Conservation (phyloP, 495 filamentous ascomycete species). For the Neurospora sp. region DNA sequence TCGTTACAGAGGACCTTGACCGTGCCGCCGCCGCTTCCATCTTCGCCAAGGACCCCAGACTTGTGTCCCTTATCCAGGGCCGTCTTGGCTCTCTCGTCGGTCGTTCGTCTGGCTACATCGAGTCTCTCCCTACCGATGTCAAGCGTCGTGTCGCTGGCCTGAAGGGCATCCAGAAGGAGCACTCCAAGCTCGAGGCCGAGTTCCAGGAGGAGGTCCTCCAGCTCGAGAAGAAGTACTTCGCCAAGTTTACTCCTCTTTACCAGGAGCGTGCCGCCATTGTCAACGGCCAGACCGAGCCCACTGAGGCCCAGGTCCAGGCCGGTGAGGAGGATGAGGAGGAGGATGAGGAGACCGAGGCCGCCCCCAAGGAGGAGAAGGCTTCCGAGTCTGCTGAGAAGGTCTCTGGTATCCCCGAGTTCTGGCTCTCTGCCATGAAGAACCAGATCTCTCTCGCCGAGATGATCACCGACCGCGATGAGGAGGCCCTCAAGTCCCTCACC, state of each 20-base stretch:
- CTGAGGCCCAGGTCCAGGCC: conserved; percentile 70
- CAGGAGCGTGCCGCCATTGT: conserved; percentile 88
- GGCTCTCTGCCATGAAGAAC: conserved; percentile 99
- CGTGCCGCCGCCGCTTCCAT: conserved; percentile 77
- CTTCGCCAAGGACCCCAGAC: conserved; percentile 85
- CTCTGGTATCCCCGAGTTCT: conserved; percentile 93
- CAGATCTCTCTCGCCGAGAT: conserved; percentile 91
- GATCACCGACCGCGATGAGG: conserved; percentile 95
- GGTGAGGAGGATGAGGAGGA: conserved; percentile 73
- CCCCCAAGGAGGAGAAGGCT: conserved; percentile 41
- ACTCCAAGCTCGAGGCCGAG: conserved; percentile 92
- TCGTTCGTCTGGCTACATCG: conserved; percentile 93
- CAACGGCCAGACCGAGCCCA: conserved; percentile 80
- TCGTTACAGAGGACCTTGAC: conserved; percentile 70
- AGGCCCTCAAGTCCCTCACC: conserved; percentile 76
- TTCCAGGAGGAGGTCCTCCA: conserved; percentile 97
- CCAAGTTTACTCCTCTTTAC: conserved; percentile 96
- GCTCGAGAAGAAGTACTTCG: conserved; percentile 98
- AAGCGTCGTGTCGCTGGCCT: conserved; percentile 88
- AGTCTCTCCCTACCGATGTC: conserved; percentile 80
- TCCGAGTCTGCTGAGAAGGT: conserved; percentile 35
- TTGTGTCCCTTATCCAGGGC: conserved; percentile 94
- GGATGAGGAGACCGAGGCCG: conserved; percentile 44
- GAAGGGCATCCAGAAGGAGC: conserved; percentile 97
- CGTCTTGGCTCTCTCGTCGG: conserved; percentile 90